Percentiles rank a stretch among this genome's conserved stretches.
These are phyloP conservation scores for Aspergillus aculeatus DNA, from an alignment of 2,329 filamentous ascomycete species.

Conservation along the genomic window DNA sequence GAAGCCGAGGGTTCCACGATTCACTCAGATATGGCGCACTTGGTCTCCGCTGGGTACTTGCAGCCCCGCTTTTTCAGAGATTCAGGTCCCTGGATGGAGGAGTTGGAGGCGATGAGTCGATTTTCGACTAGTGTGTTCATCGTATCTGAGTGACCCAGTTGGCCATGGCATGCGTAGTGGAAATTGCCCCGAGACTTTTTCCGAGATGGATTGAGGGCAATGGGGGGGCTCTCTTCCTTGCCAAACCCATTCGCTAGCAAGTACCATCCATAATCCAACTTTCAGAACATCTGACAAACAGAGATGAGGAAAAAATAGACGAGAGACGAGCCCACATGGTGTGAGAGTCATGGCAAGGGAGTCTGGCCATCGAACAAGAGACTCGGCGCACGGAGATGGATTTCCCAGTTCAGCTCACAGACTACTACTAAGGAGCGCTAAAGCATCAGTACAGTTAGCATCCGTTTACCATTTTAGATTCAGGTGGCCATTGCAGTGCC, in stretches of 20 bases:
- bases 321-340: neutral
- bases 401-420: neutral
- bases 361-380: neutral
- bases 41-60: neutral
- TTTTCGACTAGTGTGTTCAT: neutral
- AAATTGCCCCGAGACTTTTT: neutral
- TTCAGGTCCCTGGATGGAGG: conserved; percentile 1
- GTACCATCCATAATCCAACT: neutral
- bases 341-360: neutral
- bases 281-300: neutral
- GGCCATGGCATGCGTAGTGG: neutral
- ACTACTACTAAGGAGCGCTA: neutral
- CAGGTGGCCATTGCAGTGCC: no score
- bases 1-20: conserved; percentile 5
- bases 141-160: neutral
- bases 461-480: neutral
- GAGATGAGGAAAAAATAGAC: neutral
- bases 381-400: neutral
- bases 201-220: neutral
- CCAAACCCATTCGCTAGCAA: neutral
- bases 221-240: no score
- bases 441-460: neutral
- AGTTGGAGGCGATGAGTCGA: neutral
- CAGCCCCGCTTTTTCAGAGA: conserved; percentile 2
- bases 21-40: conserved; percentile 1